Percentiles rank a stretch among this genome's conserved stretches.
Conservation (phyloP, 495 filamentous ascomycete genomes). For the Tuber aestivum region DNA sequence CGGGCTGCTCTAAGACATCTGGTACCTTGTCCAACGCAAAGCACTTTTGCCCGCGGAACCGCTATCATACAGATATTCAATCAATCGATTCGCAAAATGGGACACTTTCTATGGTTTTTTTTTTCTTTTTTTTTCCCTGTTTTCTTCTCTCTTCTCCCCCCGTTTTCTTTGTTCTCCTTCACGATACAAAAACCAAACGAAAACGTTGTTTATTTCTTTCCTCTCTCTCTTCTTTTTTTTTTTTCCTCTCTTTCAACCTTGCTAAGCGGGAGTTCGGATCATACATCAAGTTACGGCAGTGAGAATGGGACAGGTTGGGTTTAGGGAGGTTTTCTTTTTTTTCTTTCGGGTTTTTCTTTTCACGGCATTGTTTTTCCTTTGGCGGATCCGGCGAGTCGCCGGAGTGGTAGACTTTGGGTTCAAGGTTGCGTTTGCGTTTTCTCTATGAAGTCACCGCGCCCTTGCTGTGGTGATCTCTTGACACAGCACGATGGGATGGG, state of each 20-base stretch:
- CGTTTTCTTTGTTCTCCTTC: not conserved
- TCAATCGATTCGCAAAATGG: not conserved
- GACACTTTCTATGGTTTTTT: not conserved
- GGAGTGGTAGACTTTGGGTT: not conserved
- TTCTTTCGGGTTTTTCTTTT: not conserved
- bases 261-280: not conserved
- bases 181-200: not conserved
- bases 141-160: too few species aligned
- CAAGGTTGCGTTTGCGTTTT: not conserved
- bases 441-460: not conserved
- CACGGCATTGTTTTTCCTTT: not conserved
- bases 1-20: slow-evolving; percentile 1
- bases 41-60: not conserved
- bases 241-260: too few species aligned
- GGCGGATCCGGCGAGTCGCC: not conserved
- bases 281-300: not conserved
- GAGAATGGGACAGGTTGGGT: not conserved
- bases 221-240: not conserved
- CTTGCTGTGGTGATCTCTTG: not conserved
- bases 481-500: too few species aligned
- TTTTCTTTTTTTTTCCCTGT: not conserved
- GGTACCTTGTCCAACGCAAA: not conserved
- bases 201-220: not conserved
- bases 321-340: not conserved
- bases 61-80: not conserved